These are phyloP conservation scores for Chlorella sp. DNA, from an alignment of 139 green algal genomes.

Conservation along the genomic window DNA sequence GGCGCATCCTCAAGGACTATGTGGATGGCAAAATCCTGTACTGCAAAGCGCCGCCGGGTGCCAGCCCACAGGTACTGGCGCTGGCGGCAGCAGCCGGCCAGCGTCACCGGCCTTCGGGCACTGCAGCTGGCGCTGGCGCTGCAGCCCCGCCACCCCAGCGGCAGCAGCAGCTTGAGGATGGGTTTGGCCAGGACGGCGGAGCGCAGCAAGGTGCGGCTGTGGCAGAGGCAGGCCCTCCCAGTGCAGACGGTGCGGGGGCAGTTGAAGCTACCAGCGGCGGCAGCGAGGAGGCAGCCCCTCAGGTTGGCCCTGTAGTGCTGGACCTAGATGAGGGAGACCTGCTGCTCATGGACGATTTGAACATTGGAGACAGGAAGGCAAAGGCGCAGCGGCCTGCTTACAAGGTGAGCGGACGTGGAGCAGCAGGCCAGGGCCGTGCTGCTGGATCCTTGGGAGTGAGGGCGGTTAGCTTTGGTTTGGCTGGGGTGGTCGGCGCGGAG, in stretches of 20 bases:
- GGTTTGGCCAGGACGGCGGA: too few species aligned
- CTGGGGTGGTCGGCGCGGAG: too few species aligned
- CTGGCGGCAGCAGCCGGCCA: background rate
- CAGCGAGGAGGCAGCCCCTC: background rate
- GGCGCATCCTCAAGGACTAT: conserved; percentile 93
- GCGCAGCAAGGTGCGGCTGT: background rate
- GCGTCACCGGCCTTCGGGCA: background rate
- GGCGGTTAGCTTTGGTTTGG: background rate
- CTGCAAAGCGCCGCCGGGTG: conserved; percentile 80
- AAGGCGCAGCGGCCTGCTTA: conserved; percentile 3
- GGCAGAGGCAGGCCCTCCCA: background rate
- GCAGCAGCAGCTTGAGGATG: background rate
- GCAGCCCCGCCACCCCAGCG: background rate
- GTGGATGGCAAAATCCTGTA: conserved; percentile 89
- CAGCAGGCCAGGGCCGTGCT: background rate
- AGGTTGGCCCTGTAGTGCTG: background rate
- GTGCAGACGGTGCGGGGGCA: background rate
- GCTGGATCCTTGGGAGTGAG: too few species aligned
- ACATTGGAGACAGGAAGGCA: conserved; percentile 14
- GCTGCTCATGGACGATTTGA: conserved; percentile 11
- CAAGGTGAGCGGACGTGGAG: conserved; percentile 3
- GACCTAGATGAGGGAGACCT: background rate
- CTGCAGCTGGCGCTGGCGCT: background rate
- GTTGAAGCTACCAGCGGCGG: background rate
- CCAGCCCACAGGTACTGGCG: background rate